Conservation (phyloP, 768 basidiomycete species). For the Cystofilobasidium bisporidii region DNA sequence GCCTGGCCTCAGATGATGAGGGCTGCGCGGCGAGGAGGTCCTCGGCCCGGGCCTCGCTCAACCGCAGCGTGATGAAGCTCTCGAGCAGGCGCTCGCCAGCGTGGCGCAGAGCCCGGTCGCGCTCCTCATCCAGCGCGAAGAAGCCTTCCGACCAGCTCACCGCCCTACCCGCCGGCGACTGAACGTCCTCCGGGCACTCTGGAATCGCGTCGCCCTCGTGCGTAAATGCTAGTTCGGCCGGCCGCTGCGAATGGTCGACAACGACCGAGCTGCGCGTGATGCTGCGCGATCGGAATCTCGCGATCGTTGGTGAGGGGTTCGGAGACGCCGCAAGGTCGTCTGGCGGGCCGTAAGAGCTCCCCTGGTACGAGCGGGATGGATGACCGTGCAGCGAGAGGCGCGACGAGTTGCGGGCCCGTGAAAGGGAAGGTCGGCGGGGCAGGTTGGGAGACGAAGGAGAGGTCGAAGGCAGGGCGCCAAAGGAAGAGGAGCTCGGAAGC, state of each 20-base stretch:
- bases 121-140: not conserved
- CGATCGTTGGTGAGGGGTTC: not conserved
- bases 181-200: not conserved
- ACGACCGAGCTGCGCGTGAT: not conserved
- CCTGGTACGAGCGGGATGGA: not conserved
- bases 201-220: not conserved
- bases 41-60: not conserved
- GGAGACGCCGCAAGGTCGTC: not conserved
- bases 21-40: no score
- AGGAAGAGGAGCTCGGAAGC: not conserved
- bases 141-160: not conserved
- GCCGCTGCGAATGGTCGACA: not conserved
- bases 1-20: no score
- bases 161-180: no score
- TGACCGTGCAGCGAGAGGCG: slow-evolving; percentile 12
- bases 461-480: not conserved
- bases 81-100: slow-evolving; percentile 19
- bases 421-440: slow-evolving; percentile 19
- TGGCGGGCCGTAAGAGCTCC: not conserved
- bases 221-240: not conserved
- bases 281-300: slow-evolving; percentile 4
- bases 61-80: slow-evolving; percentile 14
- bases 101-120: not conserved
- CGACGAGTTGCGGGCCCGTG: slow-evolving; percentile 15
- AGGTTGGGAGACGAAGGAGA: not conserved